Conservation (phyloP, 176 grass and related monocot species). For the Areca catechu region DNA sequence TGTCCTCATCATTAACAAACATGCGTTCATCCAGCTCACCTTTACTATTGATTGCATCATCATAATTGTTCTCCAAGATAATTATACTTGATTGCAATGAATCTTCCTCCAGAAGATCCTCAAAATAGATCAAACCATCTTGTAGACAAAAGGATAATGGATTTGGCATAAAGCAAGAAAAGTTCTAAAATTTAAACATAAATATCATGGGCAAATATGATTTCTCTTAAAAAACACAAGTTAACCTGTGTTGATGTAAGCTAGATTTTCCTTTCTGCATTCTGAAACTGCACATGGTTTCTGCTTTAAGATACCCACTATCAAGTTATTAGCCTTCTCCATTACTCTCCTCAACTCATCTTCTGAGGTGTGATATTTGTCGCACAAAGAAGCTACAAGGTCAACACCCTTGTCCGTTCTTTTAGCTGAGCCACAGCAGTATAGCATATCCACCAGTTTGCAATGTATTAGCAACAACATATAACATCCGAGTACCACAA, state of each 20-base stretch:
- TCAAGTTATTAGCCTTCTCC: slow-evolving; percentile 65
- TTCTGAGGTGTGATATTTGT: slow-evolving; percentile 81
- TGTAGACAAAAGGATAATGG: slow-evolving; percentile 17
- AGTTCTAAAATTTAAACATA: too few relatives aligned
- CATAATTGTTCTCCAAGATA: slow-evolving; percentile 80
- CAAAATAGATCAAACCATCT: slow-evolving; percentile 82
- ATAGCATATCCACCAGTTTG: slow-evolving; percentile 13
- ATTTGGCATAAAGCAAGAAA: not conserved
- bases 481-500: slow-evolving; percentile 50
- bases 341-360: slow-evolving; percentile 72
- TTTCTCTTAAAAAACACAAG: too few relatives aligned
- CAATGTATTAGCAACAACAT: slow-evolving; percentile 7
- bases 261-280: slow-evolving; percentile 38
- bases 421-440: slow-evolving; percentile 54
- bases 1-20: slow-evolving; percentile 85
- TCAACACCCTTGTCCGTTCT: slow-evolving; percentile 76
- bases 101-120: slow-evolving; percentile 59
- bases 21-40: slow-evolving; percentile 89
- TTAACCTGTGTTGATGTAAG: slow-evolving; percentile 64
- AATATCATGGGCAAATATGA: too few relatives aligned
- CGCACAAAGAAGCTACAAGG: slow-evolving; percentile 71
- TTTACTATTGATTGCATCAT: slow-evolving; percentile 53
- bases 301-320: slow-evolving; percentile 75
- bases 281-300: slow-evolving; percentile 43
- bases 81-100: slow-evolving; percentile 62